Conservation (phyloP, 108 stramenopile species). For the Pseudonitzschia multiseries region DNA sequence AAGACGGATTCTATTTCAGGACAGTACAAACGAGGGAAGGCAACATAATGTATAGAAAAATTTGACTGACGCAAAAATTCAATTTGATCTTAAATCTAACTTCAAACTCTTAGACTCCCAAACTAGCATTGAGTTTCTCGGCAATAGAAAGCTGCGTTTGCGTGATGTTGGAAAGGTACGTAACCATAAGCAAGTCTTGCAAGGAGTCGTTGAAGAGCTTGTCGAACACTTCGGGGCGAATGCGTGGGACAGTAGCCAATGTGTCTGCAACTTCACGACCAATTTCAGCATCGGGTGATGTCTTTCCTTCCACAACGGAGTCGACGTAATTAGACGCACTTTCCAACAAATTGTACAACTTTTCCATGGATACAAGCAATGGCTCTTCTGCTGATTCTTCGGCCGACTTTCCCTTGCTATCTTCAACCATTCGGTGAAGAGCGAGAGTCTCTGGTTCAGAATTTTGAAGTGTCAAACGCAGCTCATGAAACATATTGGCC, state of each 20-base stretch:
- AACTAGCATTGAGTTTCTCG: constrained; percentile 90
- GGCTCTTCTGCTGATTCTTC: constrained; percentile 22
- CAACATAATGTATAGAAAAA: no score
- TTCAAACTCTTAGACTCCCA: constrained; percentile 45
- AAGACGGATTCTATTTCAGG: no score
- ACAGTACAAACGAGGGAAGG: no score
- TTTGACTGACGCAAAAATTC: neutral
- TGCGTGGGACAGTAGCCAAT: constrained; percentile 83
- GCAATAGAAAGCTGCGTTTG: constrained; percentile 92
- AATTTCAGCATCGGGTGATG: constrained; percentile 64
- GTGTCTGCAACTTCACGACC: constrained; percentile 83
- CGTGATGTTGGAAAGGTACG: constrained; percentile 92
- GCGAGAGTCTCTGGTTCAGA: constrained; percentile 88
- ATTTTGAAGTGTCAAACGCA: constrained; percentile 68
- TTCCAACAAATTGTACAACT: constrained; percentile 80
- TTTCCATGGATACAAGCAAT: constrained; percentile 71
- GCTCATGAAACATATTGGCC: constrained; percentile 92
- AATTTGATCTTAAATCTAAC: neutral
- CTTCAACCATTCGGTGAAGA: constrained; percentile 76
- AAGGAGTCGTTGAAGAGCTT: constrained; percentile 87
- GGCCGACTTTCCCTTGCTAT: constrained; percentile 20
- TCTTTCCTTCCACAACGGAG: constrained; percentile 76
- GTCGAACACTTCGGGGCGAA: constrained; percentile 89
- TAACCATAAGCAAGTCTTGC: constrained; percentile 98
- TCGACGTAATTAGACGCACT: constrained; percentile 83